Conservation (phyloP, 2,329 filamentous ascomycete genomes). For the Ceratocystis harringtonii region DNA sequence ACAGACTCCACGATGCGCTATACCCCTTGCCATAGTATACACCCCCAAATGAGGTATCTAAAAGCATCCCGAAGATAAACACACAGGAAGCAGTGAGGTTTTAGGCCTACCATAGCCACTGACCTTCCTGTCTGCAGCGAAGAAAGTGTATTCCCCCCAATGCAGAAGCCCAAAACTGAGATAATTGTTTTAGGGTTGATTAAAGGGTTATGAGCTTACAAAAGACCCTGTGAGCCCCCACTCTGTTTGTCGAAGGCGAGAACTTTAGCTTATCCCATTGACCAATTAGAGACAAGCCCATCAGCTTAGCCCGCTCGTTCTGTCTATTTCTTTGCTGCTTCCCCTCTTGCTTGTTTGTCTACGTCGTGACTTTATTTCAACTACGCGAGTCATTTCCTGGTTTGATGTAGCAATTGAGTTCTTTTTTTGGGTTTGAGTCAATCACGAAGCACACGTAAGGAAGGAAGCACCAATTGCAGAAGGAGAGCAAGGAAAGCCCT, state of each 20-base stretch:
- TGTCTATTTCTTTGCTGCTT: not conserved
- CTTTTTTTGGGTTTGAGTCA: not conserved
- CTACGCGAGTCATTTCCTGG: not conserved
- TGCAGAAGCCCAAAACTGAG: too few relatives aligned
- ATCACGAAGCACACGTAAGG: not conserved
- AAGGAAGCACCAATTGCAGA: not conserved
- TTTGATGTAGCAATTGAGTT: not conserved
- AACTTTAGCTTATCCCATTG: not conserved
- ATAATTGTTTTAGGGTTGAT: not conserved
- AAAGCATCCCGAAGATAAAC: not conserved
- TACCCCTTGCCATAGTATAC: too few relatives aligned
- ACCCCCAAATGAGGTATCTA: not conserved
- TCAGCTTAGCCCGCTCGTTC: not conserved
- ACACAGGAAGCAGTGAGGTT: not conserved
- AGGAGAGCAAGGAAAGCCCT: not conserved
- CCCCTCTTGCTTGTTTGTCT: not conserved
- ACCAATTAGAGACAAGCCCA: not conserved
- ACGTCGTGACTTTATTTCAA: constrained; percentile 1
- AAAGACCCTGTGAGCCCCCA: not conserved
- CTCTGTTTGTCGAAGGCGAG: not conserved
- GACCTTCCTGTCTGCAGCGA: too few relatives aligned
- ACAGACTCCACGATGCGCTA: not conserved
- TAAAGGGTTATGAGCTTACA: not conserved
- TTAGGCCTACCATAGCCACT: too few relatives aligned
- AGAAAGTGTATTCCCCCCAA: too few relatives aligned